Evolutionary conservation across 2,329 filamentous ascomycete genomes (phyloP).

Genomic region (Alternaria gansuensis): DNA sequence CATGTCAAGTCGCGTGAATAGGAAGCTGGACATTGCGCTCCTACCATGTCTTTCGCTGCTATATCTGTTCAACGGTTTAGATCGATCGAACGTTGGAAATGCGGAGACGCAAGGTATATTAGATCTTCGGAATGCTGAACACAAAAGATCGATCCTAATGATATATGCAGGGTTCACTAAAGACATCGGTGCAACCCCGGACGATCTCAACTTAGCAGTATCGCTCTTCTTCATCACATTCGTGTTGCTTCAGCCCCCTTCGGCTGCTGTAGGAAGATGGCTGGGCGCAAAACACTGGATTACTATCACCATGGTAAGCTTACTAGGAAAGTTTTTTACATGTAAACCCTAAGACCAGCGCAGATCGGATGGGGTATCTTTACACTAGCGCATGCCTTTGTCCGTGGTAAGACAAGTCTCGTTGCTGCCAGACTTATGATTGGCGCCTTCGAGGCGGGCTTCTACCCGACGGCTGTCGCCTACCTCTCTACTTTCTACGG

Average conservation of each 20-base stretch:
- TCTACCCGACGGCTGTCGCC: constrained; percentile 64
- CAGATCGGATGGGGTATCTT: constrained; percentile 38
- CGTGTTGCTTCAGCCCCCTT: constrained; percentile 35
- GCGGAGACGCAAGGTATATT: constrained; percentile 38
- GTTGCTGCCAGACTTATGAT: constrained; percentile 43
- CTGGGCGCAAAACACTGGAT: constrained; percentile 35
- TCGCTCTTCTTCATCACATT: constrained; percentile 41
- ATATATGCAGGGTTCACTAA: constrained; percentile 30
- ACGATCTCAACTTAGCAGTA: constrained; percentile 37
- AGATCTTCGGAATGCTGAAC: constrained; percentile 1
- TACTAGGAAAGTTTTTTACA: background rate
- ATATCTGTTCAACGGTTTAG: constrained; percentile 39
- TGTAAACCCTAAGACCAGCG: constrained; percentile 10
- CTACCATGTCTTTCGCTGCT: constrained; percentile 33
- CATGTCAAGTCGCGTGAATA: constrained; percentile 23
- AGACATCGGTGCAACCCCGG: constrained; percentile 33
- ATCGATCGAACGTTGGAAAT: constrained; percentile 39
- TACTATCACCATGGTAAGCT: constrained; percentile 30
- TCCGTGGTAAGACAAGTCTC: constrained; percentile 29
- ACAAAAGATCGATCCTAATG: constrained; percentile 6
- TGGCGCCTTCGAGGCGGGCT: constrained; percentile 62
- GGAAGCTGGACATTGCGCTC: constrained; percentile 36
- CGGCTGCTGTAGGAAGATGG: constrained; percentile 33
- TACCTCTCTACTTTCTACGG: constrained; percentile 63
- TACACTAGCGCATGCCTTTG: constrained; percentile 37